These are phyloP conservation scores for Pleurotus pulmonarius DNA, from an alignment of 768 basidiomycete genomes.

Conservation along the genomic window DNA sequence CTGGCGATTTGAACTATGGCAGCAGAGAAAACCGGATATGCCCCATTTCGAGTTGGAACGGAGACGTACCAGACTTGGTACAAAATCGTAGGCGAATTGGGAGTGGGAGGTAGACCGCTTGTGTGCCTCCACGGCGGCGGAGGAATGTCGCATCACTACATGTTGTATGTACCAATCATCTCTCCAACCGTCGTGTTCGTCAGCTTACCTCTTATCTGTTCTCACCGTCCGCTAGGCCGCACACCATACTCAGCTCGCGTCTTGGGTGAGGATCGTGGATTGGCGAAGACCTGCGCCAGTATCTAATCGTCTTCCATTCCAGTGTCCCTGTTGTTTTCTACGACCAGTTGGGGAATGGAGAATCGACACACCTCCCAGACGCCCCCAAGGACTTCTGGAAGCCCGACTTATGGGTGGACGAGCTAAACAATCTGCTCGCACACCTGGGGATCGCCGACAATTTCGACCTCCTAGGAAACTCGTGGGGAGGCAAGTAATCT, in stretches of 20 bases:
- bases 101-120: conserved; percentile 25
- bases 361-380: conserved; percentile 38
- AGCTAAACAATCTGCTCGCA: conserved; percentile 46
- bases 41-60: conserved; percentile 3
- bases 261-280: neutral
- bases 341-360: conserved; percentile 45
- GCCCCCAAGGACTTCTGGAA: conserved; percentile 38
- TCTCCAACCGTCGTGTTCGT: no score
- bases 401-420: conserved; percentile 46
- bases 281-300: neutral
- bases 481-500: conserved; percentile 37
- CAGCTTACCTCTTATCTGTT: no score
- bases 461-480: conserved; percentile 50
- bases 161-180: neutral
- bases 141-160: conserved; percentile 18
- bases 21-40: neutral
- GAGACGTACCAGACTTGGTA: conserved; percentile 39
- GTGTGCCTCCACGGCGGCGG: conserved; percentile 48
- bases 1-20: neutral
- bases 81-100: conserved; percentile 37
- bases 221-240: neutral
- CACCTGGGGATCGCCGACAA: conserved; percentile 33
- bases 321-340: conserved; percentile 40
- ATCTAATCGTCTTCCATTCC: neutral
- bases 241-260: neutral